phyloP scores from a whole-genome alignment of 345 rosid species.

The Clarkia xantiana region DNA sequence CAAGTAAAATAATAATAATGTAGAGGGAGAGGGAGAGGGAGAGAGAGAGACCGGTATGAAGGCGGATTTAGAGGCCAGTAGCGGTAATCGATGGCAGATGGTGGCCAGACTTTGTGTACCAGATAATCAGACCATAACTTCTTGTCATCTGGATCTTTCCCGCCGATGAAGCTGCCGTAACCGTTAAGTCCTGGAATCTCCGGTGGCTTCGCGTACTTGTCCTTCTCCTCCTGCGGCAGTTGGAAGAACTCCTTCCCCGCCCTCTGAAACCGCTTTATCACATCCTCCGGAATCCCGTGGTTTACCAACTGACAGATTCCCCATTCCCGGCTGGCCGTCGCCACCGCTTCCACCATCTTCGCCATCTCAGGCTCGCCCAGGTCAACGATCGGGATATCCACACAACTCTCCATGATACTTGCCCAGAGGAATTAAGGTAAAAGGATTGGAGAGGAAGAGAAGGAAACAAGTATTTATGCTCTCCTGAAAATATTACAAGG shows the following conservation, averaged over 20 bases:
- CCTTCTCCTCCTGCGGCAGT: slow-evolving; percentile 6
- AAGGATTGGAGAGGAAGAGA: no score
- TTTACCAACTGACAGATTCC: slow-evolving; percentile 5
- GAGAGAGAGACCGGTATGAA: slow-evolving; percentile 38
- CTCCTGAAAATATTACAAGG: no score
- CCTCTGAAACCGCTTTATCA: not conserved
- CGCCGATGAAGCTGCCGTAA: slow-evolving; percentile 46
- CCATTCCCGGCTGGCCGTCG: not conserved
- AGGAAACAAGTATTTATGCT: no score
- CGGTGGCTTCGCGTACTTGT: slow-evolving; percentile 21
- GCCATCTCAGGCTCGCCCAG: not conserved
- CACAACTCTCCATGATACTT: no score
- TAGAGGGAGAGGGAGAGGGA: no score
- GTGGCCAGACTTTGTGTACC: slow-evolving; percentile 77
- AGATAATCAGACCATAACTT: slow-evolving; percentile 78
- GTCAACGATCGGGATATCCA: slow-evolving; percentile 5
- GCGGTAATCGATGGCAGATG: slow-evolving; percentile 29
- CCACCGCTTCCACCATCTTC: slow-evolving; percentile 1
- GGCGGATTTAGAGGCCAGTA: slow-evolving; percentile 82
- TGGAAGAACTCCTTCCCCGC: slow-evolving; percentile 1
- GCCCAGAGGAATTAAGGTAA: no score
- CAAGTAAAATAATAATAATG: no score
- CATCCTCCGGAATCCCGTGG: slow-evolving; percentile 1
- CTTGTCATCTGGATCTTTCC: slow-evolving; percentile 38
- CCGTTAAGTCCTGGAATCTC: slow-evolving; percentile 41